Base-by-base conservation (phyloP, 106 monocot species). In the Hemerocallis citrina region DNA sequence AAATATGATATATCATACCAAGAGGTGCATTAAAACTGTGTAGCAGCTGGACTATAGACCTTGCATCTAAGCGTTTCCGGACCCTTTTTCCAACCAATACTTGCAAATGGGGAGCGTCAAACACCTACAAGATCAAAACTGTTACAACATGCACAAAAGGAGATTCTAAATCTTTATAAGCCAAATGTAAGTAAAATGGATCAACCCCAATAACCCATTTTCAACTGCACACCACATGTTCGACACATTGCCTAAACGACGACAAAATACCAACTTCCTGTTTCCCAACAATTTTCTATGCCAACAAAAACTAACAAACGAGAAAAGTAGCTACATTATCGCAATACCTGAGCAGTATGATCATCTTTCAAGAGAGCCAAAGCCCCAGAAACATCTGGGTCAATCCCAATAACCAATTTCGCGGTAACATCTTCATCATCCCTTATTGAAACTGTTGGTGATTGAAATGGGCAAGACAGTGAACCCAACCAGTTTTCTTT, bases 21-120 rank as follows among this genome's bases (percentile, higher is more conserved):
- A 35, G 71, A 28, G 96, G 91, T 64, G 96, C 91, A 52, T 69
- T 70, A 67, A 84, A 70, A 72, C 72, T 71, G 19, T 57, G 84
- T 68, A 98, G 71, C 81, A 98, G 82, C 25, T 82, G 81, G 21
- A 88, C 77, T 4, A 91, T 91, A 37, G 96, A 79, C 43, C 74
- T 98, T 35, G 84, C 67, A 75, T 98, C 96, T 67, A 87, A 76
- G 40, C 96, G 78, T 66, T 82, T 98, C 43, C 96, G 72, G 22
- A 72, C 54, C 34, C 48, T 77, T 77, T 91, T 91, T 40, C 84
- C 87, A 48, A 98, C 96, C 81, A 88, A 29, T 32, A 84, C 84
- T 65, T 79, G 71, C 67, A 98, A 62, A 42, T 75, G 55, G 5
- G 96, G 96, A 27, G 79, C 75, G 62, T 98, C 96, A 75, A 87